Evolutionary conservation across 768 basidiomycete genomes (phyloP).

Genomic region (Leucocoprinus leucothites): DNA sequence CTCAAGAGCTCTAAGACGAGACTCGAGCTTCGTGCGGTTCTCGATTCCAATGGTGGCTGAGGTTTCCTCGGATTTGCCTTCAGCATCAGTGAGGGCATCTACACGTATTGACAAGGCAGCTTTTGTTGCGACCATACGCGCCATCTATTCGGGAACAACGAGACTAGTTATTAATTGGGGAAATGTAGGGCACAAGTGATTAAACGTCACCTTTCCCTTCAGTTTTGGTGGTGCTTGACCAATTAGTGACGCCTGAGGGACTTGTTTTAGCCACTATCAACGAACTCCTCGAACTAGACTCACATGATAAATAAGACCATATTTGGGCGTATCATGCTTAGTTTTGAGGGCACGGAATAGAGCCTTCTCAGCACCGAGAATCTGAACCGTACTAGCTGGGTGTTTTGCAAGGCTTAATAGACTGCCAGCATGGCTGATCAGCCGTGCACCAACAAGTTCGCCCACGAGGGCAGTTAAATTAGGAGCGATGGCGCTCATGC

Average conservation of each 20-base stretch:
- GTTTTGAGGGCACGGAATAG: constrained; percentile 98
- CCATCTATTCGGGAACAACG: constrained; percentile 62
- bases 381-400: constrained; percentile 97
- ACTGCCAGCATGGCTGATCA: constrained; percentile 96
- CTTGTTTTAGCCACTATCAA: not conserved
- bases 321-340: constrained; percentile 99
- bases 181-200: not conserved
- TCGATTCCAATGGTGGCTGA: constrained; percentile 90
- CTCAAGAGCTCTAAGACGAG: constrained; percentile 86
- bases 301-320: constrained; percentile 98
- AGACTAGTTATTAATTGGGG: constrained; percentile 5
- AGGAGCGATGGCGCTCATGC: constrained; percentile 97
- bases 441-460: constrained; percentile 87
- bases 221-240: constrained; percentile 97
- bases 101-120: constrained; percentile 96
- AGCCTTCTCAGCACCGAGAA: constrained; percentile 97
- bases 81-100: constrained; percentile 90
- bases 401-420: constrained; percentile 95
- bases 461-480: constrained; percentile 92
- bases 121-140: constrained; percentile 99
- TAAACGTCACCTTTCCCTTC: constrained; percentile 79
- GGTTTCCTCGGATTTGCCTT: constrained; percentile 80
- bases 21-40: constrained; percentile 94
- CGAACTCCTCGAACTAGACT: constrained; percentile 21
- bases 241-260: constrained; percentile 79